Conservation (phyloP, 2,329 filamentous ascomycete species). For the Apiospora saccharicola region DNA sequence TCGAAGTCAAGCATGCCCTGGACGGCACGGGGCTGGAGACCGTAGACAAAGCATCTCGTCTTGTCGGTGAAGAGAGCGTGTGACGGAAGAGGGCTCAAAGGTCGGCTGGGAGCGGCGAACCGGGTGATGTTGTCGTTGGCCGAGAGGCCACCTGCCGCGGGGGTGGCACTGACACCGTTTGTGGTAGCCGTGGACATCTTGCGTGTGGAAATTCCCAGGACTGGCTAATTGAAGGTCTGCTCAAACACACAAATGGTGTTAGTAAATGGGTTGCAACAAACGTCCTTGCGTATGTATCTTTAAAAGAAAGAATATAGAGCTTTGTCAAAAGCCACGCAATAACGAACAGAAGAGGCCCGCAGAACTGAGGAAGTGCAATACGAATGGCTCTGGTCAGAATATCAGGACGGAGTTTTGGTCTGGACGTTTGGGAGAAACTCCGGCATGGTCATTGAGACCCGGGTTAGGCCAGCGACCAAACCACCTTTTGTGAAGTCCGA, state of each 20-base stretch:
- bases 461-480: conserved; percentile 1
- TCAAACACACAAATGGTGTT: conserved; percentile 2
- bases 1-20: conserved; percentile 98
- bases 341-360: neutral
- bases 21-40: conserved; percentile 92
- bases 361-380: neutral
- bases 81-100: conserved; percentile 84
- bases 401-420: conserved; percentile 4
- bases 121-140: conserved; percentile 99
- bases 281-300: neutral
- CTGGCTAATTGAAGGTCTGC: conserved; percentile 8
- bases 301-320: neutral
- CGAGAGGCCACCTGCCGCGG: conserved; percentile 61
- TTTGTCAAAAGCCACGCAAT: neutral
- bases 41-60: conserved; percentile 99
- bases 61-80: conserved; percentile 98
- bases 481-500: conserved; percentile 12
- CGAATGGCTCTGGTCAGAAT: conserved; percentile 16
- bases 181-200: conserved; percentile 63
- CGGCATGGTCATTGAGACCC: neutral
- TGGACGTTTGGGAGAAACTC: neutral
- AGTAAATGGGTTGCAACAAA: conserved; percentile 12
- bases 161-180: conserved; percentile 57
- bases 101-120: conserved; percentile 91
- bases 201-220: conserved; percentile 32